Evolutionary conservation across 805 yeast species (phyloP), one percentile per base, ranked within the genome.

Genomic region (Ogataea naganishii): DNA sequence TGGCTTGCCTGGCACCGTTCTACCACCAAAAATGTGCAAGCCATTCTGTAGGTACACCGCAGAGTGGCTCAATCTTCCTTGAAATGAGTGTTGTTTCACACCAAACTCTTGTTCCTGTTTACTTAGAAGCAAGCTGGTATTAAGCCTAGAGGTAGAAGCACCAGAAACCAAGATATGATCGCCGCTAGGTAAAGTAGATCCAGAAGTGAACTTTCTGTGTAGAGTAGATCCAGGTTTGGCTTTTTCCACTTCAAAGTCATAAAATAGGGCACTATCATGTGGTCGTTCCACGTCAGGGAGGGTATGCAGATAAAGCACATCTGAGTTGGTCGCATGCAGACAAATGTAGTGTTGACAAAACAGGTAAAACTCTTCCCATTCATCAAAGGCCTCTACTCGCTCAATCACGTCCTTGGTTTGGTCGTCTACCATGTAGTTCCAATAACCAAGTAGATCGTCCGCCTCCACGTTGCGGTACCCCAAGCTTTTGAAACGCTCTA

Each of bases 311-410:
- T n/a, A 27, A 30, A 16, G 24, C 14, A 35, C 40, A 25, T 34
- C 33, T 31, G 37, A 20, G 40, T 69, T 72, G 0, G 76, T 64
- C 3, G 84, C 84, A 51, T 79, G 86, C 3, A 77, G 59, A 23
- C 79, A 60, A 21, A 75, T 59, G 44, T 82, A 83, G 48, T 82
- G 92, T 43, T 80, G 89, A 34, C 83, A 72, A 44, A 80, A 82
- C 10, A 79, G 46, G 18, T 75, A 65, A 38, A 82, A 81, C 51
- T 82, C 94, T 53, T 82, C 94, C 72, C 82, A 70, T 53, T 83
- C 94, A 49, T 83, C 94, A 51, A 82, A 83, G 3, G 71, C 69
- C 47, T 82, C 94, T 14, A 80, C 61, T 1, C 45, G 27, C 12
- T 59, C 60, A 7, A 83, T 64, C 23, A 52, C 48, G 0, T 32